A percentile compares a stretch with the other conserved stretches of the same genome.
Conservation (phyloP, 2,329 filamentous ascomycete genomes). For the Talaromyces albobiverticillius region DNA sequence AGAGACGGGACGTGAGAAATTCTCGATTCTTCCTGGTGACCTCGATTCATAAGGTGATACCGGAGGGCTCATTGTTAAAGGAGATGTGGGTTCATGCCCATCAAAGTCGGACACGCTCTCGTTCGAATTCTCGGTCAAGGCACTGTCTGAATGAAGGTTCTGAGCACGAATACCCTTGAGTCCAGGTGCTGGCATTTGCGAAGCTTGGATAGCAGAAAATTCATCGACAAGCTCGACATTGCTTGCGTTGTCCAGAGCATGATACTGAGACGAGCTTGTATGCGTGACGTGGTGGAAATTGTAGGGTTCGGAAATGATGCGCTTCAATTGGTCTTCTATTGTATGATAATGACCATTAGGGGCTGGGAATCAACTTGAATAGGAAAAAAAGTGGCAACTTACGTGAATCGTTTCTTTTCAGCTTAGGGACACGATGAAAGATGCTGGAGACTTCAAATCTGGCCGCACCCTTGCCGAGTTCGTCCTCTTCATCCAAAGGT, state of each 20-base stretch:
- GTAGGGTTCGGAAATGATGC: constrained; percentile 59
- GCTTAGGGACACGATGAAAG: constrained; percentile 27
- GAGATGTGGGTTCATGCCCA: background rate
- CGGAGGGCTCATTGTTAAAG: constrained; percentile 28
- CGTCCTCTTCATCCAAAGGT: constrained; percentile 40
- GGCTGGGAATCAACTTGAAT: background rate
- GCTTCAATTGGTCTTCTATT: constrained; percentile 43
- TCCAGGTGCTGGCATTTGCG: constrained; percentile 48
- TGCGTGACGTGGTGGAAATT: constrained; percentile 64
- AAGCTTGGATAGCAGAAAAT: constrained; percentile 53
- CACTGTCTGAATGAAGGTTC: constrained; percentile 38
- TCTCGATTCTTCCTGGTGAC: constrained; percentile 42
- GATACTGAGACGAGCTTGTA: constrained; percentile 54
- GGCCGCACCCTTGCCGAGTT: constrained; percentile 26
- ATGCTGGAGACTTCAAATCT: constrained; percentile 31
- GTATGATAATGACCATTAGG: constrained; percentile 11
- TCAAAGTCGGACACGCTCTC: constrained; percentile 15
- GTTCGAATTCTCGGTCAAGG: background rate
- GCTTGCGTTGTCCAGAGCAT: constrained; percentile 50
- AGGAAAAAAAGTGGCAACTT: constrained; percentile 22
- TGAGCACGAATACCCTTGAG: constrained; percentile 54
- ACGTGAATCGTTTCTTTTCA: constrained; percentile 34
- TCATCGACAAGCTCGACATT: constrained; percentile 53
- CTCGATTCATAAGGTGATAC: constrained; percentile 26
- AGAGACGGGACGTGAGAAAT: constrained; percentile 54